Conservation (phyloP, 768 basidiomycete genomes). For the Antrodiella citrinella region DNA sequence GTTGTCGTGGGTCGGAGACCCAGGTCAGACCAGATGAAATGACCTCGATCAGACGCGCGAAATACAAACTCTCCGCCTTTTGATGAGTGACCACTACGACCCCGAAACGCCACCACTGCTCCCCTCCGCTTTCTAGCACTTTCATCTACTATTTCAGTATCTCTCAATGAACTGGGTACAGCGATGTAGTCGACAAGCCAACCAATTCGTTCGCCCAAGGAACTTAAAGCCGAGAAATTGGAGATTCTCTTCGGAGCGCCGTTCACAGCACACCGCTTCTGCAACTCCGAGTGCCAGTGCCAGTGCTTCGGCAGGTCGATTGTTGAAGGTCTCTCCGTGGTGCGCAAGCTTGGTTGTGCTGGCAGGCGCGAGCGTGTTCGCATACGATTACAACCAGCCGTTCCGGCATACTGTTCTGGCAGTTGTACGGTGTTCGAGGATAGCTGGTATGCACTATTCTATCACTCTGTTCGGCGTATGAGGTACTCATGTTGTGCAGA, state of each 20-base stretch:
- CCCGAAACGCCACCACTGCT: too few species aligned
- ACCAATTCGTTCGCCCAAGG: too few species aligned
- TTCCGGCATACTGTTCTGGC: slow-evolving; percentile 74
- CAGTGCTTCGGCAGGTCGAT: background rate
- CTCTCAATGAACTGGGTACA: too few species aligned
- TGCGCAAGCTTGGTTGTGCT: slow-evolving; percentile 19
- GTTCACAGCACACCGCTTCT: background rate
- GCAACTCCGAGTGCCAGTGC: background rate
- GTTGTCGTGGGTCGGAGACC: too few species aligned
- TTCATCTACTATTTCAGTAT: too few species aligned
- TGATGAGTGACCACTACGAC: too few species aligned
- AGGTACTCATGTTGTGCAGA: slow-evolving; percentile 30
- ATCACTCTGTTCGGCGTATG: slow-evolving; percentile 9
- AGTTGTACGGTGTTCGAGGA: slow-evolving; percentile 66
- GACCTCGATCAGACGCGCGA: too few species aligned
- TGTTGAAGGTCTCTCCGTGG: slow-evolving; percentile 11
- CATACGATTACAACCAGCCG: slow-evolving; percentile 65
- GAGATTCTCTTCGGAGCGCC: background rate
- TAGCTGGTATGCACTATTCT: slow-evolving; percentile 45
- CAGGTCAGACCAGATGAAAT: too few species aligned
- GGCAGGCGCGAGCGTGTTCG: slow-evolving; percentile 27
- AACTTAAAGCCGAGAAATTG: background rate
- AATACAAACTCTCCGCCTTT: too few species aligned
- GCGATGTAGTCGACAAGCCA: background rate
- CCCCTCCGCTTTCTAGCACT: too few species aligned